A percentile compares a stretch with the other conserved stretches of the same genome.
These are phyloP conservation scores for Gastrolobium villosum DNA, from an alignment of 306 rosid species.

Conservation along the genomic window DNA sequence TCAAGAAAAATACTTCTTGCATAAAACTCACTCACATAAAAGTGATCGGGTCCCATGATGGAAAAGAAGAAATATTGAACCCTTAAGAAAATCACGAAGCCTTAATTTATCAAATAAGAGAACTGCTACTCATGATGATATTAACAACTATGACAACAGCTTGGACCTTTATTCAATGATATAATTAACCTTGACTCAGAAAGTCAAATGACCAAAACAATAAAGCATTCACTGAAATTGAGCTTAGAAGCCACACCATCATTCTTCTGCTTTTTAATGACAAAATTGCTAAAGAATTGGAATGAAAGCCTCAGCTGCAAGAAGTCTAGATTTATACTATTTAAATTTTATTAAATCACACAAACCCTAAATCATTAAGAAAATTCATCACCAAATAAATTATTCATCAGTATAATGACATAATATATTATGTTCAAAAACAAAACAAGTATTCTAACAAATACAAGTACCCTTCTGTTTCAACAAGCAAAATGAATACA, in stretches of 20 bases:
- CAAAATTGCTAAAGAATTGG: slow-evolving; percentile 12
- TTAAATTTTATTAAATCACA: slow-evolving; percentile 37
- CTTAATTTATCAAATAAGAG: neutral
- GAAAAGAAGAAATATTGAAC: neutral
- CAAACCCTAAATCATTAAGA: slow-evolving; percentile 4
- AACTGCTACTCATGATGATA: neutral
- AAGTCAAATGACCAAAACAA: slow-evolving; percentile 19
- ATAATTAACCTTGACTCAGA: slow-evolving; percentile 1
- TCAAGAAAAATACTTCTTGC: too few species aligned
- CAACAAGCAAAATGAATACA: slow-evolving; percentile 18
- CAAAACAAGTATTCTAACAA: slow-evolving; percentile 39
- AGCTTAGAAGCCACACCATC: slow-evolving; percentile 1
- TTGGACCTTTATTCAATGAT: neutral
- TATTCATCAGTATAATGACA: slow-evolving; percentile 38
- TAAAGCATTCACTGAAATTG: slow-evolving; percentile 20
- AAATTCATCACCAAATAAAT: slow-evolving; percentile 11
- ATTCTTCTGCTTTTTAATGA: slow-evolving; percentile 7
- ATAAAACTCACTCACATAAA: too few species aligned
- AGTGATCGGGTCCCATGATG: too few species aligned
- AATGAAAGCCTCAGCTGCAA: slow-evolving; percentile 28
- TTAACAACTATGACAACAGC: neutral
- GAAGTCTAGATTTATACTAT: slow-evolving; percentile 5
- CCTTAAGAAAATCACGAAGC: neutral
- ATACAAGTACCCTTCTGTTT: neutral
- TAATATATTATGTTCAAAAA: slow-evolving; percentile 27